These are phyloP conservation scores for Pichia sp. DNA, from an alignment of 1,139 yeast genomes.

Conservation along the genomic window DNA sequence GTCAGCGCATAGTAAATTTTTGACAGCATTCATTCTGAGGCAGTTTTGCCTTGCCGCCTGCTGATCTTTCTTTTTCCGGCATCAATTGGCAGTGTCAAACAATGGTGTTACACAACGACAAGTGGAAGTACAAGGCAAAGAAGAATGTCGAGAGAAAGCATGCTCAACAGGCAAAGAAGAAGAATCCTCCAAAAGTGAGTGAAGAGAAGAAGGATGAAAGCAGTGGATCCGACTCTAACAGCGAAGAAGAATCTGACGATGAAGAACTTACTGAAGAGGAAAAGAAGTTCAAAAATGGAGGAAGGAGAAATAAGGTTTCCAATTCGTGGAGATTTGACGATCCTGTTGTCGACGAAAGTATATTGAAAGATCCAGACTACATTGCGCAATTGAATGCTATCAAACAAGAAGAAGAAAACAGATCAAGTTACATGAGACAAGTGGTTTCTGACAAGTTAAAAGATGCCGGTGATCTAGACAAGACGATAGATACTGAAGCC, in stretches of 20 bases:
- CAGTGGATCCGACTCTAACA: no score
- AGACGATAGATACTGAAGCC: conserved; percentile 5
- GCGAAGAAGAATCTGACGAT: not conserved
- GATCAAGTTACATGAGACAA: conserved; percentile 13
- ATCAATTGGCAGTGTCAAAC: not conserved
- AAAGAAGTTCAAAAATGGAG: not conserved
- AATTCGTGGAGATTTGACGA: conserved; percentile 28
- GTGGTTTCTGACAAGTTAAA: conserved; percentile 19
- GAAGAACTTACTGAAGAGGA: conserved; percentile 4
- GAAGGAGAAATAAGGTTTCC: conserved; percentile 3
- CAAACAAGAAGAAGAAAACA: conserved; percentile 14
- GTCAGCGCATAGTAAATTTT: no score
- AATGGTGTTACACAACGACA: conserved; percentile 36
- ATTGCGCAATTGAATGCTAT: conserved; percentile 21
- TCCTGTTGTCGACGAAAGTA: conserved; percentile 18
- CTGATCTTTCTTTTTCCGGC: no score
- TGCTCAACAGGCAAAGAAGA: conserved; percentile 11
- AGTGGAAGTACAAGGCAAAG: conserved; percentile 36
- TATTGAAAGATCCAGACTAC: conserved; percentile 26
- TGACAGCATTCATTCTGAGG: no score
- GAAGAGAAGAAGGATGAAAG: not conserved
- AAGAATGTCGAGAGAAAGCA: conserved; percentile 32
- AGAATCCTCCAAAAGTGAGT: conserved; percentile 2
- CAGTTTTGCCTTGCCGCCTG: no score
- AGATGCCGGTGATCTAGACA: not conserved